Evolutionary conservation across 1,284 basidiomycete species (phyloP), one percentile per base, ranked within the genome.

Genomic region (Ustilago bromivora): DNA sequence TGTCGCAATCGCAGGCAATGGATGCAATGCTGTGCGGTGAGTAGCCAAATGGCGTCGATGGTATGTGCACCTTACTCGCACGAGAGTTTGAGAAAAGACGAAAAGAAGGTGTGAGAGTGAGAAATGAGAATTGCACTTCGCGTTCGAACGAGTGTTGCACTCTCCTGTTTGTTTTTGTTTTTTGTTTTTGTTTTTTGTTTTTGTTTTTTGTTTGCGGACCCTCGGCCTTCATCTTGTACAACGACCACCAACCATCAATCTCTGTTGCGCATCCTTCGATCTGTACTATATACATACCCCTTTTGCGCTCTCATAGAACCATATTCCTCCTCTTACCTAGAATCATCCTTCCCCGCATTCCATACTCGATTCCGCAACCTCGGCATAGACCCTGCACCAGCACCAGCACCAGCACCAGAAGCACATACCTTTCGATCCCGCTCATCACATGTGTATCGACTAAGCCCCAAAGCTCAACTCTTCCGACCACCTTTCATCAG

Each of bases 401-500:
- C 43, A 46, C 19, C 19, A 10, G n/a, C 15, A 12, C 40, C 17
- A 41, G 13, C 40, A 28, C 23, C 23, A 28, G 23, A 28, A 28
- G 23, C 23, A 28, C 23, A 3, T 28, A 28, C 3, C 23, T 28
- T 19, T 46, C 43, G n/a, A 8, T 7, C n/a, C 19, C 43, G 19
- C 43, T 19, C 43, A 19, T 19, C 57, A 59, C 32, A 62, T 55
- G 53, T 55, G 28, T 47, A 34, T 5, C 4, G 19, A 17, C 41
- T 62, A 19, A 19, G 15, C 23, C 23, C 23, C n/a, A 59, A 34
- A 46, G 46, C 10, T 23, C 31, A 34, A 23, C 38, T 17, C 10
- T 9, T n/a, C 19, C 43, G 28, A 36, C 43, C 41, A 11, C 7
- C 11, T 19, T 35, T 46, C 31, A 15, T 8, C 46, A 23, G 19